Conservation (phyloP, 1,284 basidiomycete genomes). For the Ustilago curta region DNA sequence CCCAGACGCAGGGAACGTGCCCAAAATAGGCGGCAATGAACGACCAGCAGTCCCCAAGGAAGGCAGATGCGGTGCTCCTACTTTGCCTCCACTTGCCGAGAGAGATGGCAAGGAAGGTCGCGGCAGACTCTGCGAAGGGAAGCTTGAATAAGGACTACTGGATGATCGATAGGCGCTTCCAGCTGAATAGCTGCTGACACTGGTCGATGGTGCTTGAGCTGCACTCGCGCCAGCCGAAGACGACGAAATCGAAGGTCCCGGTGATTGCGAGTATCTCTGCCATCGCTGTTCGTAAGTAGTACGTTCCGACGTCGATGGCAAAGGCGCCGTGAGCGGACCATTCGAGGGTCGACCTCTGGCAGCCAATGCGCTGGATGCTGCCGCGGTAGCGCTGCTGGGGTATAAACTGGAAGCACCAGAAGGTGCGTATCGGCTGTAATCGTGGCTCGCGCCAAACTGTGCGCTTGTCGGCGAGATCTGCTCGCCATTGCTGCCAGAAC, state of each 20-base stretch:
- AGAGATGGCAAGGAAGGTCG: slow-evolving; percentile 42
- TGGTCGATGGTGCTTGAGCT: slow-evolving; percentile 1
- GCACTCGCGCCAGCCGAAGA: slow-evolving; percentile 11
- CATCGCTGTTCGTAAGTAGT: slow-evolving; percentile 41
- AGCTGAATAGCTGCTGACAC: slow-evolving; percentile 25
- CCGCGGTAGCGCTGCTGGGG: slow-evolving; percentile 15
- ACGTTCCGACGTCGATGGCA: slow-evolving; percentile 25
- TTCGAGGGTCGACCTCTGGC: slow-evolving; percentile 17
- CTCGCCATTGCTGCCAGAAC: slow-evolving; percentile 19
- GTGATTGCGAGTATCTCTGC: slow-evolving; percentile 44
- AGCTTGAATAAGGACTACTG: slow-evolving; percentile 41
- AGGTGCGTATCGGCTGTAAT: slow-evolving; percentile 32
- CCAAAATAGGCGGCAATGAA: slow-evolving; percentile 48
- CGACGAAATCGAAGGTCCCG: slow-evolving; percentile 21
- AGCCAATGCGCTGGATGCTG: slow-evolving; percentile 21
- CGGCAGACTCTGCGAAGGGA: slow-evolving; percentile 47
- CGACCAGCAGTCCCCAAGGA: slow-evolving; percentile 33
- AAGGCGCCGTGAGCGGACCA: slow-evolving; percentile 35
- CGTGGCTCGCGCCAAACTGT: slow-evolving; percentile 25
- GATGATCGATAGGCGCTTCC: slow-evolving; percentile 44
- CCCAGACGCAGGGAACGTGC: slow-evolving; percentile 36
- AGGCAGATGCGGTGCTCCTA: slow-evolving; percentile 39
- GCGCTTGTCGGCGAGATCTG: slow-evolving; percentile 31
- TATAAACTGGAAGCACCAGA: slow-evolving; percentile 36
- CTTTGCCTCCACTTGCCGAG: slow-evolving; percentile 22